A percentile compares a stretch with the other conserved stretches of the same genome.
Evolutionary conservation across 2,329 filamentous ascomycete species (phyloP).

Genomic region (Pyrenophora graminea): DNA sequence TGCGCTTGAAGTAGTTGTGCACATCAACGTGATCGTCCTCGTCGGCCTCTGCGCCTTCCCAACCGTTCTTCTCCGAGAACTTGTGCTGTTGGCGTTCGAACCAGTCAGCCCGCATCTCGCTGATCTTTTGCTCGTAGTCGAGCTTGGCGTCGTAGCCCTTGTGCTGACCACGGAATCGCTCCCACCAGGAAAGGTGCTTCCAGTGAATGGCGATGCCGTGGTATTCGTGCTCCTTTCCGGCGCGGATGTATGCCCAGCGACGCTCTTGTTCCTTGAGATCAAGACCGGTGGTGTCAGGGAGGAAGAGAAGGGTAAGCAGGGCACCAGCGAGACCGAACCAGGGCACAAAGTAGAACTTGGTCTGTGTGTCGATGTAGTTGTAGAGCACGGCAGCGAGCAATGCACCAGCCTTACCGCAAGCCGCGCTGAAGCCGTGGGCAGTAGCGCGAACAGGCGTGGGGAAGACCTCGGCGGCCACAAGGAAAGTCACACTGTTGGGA

Average conservation of each 20-base stretch:
- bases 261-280: constrained; percentile 98
- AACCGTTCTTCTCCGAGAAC: constrained; percentile 39
- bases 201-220: constrained; percentile 92
- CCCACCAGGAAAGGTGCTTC: constrained; percentile 85
- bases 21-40: constrained; percentile 38
- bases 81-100: constrained; percentile 61
- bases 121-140: constrained; percentile 82
- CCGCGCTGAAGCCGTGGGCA: constrained; percentile 93
- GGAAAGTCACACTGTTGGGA: constrained; percentile 94
- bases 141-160: constrained; percentile 75
- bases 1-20: constrained; percentile 42
- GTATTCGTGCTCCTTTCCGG: constrained; percentile 78
- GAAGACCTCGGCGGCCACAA: constrained; percentile 95
- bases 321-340: constrained; percentile 93
- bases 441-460: constrained; percentile 91
- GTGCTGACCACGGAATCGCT: constrained; percentile 75
- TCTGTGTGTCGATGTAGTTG: constrained; percentile 87
- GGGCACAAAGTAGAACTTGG: constrained; percentile 88
- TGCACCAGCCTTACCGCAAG: constrained; percentile 84
- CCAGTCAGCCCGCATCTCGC: constrained; percentile 71
- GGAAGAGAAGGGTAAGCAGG: constrained; percentile 79
- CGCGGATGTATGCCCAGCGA: constrained; percentile 84
- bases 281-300: constrained; percentile 95
- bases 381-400: constrained; percentile 86
- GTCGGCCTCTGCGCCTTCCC: constrained; percentile 34